phyloP scores from a whole-genome alignment of 2,329 filamentous ascomycete genomes.

The Alternaria longipes region DNA sequence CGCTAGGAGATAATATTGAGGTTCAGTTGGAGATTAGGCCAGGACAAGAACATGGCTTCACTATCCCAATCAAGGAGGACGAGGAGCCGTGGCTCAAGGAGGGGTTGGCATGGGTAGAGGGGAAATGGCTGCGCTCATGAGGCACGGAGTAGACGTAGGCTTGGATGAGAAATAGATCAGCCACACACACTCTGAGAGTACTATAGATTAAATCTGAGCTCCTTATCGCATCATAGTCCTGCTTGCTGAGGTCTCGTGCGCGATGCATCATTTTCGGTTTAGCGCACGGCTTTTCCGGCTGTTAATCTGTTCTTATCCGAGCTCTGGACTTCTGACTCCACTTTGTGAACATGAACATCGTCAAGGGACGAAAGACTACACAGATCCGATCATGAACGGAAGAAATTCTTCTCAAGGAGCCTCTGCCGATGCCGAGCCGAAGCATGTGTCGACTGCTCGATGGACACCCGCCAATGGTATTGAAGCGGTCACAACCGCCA shows the following conservation, averaged over 20 bases:
- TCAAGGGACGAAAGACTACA: not conserved
- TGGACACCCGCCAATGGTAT: constrained; percentile 29
- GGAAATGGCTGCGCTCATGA: constrained; percentile 30
- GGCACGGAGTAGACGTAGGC: not conserved
- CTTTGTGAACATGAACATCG: constrained; percentile 8
- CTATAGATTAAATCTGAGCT: not conserved
- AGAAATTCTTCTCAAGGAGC: not conserved
- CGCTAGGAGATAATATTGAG: constrained; percentile 22
- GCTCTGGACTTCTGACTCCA: constrained; percentile 10
- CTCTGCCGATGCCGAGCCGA: constrained; percentile 1
- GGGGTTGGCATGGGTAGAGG: constrained; percentile 38
- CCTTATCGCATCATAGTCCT: not conserved
- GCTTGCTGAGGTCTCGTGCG: not conserved
- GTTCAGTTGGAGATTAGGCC: constrained; percentile 30
- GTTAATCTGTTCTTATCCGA: constrained; percentile 16
- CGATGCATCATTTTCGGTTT: constrained; percentile 8
- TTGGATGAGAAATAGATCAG: not conserved
- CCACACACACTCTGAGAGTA: not conserved
- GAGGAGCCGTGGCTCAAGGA: constrained; percentile 44
- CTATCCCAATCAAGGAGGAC: constrained; percentile 33
- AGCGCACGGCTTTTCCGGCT: constrained; percentile 19
- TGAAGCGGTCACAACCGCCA: constrained; percentile 17
- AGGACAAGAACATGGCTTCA: constrained; percentile 46
- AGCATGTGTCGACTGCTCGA: constrained; percentile 16
- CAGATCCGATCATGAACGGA: constrained; percentile 5